Evolutionary conservation across 495 filamentous ascomycete genomes (phyloP).

Genomic region (Talaromyces wortmannii): DNA sequence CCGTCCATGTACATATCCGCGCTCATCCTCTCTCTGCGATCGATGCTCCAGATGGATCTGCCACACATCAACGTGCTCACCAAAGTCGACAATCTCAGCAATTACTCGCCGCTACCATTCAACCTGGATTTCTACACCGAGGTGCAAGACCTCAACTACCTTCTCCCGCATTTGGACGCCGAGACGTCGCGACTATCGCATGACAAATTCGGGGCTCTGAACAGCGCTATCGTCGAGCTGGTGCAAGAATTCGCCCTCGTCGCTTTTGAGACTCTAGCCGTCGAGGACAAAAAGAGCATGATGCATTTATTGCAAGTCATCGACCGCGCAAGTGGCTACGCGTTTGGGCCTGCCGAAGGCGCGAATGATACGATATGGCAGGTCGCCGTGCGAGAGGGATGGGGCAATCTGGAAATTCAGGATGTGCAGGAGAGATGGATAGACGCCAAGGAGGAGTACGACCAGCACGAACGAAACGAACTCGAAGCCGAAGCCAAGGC

Average conservation of each 20-base stretch:
- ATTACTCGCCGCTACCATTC: conserved; percentile 80
- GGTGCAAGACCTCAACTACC: conserved; percentile 84
- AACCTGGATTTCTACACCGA: conserved; percentile 96
- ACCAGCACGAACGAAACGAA: conserved; percentile 67
- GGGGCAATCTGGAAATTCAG: conserved; percentile 66
- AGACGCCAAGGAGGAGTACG: conserved; percentile 80
- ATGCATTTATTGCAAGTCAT: conserved; percentile 80
- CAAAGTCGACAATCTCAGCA: conserved; percentile 86
- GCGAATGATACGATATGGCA: conserved; percentile 94
- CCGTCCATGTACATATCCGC: conserved; percentile 94
- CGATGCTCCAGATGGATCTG: conserved; percentile 96
- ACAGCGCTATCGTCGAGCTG: conserved; percentile 77
- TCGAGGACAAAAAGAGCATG: conserved; percentile 95
- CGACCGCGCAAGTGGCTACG: conserved; percentile 88
- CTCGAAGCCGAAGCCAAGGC: conserved; percentile 55
- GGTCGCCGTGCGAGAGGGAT: conserved; percentile 83
- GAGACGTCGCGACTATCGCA: conserved; percentile 51
- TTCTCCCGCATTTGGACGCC: conserved; percentile 69
- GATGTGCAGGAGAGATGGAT: conserved; percentile 96
- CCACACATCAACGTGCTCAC: conserved; percentile 93
- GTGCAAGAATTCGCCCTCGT: conserved; percentile 86
- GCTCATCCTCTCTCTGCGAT: conserved; percentile 82
- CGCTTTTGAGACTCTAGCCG: conserved; percentile 85
- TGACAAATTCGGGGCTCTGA: conserved; percentile 73
- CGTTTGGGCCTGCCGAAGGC: conserved; percentile 83